These are phyloP conservation scores for Aspergillus luchuensis DNA, from an alignment of 2,329 filamentous ascomycete species.

Conservation along the genomic window DNA sequence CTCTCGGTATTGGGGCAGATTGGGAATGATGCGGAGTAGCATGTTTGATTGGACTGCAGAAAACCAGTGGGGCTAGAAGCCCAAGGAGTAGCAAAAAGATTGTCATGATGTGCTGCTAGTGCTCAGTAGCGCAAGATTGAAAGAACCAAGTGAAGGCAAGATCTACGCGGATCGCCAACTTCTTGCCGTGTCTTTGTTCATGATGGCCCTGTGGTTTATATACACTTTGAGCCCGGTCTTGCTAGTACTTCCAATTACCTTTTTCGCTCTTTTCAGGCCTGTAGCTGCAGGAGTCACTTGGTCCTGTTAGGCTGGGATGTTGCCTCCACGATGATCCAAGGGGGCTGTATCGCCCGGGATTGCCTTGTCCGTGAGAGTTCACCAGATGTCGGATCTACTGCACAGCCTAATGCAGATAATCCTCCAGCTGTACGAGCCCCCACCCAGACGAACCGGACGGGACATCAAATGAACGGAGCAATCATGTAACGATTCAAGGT, in stretches of 20 bases:
- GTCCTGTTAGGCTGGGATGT: neutral
- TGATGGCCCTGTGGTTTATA: neutral
- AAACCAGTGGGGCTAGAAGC: neutral
- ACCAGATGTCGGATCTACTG: constrained; percentile 1
- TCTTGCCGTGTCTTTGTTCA: neutral
- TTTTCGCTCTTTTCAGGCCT: neutral
- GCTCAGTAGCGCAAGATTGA: neutral
- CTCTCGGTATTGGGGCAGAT: neutral
- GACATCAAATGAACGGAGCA: neutral
- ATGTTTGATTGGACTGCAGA: constrained; percentile 1
- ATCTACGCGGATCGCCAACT: neutral
- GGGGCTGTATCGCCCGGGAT: neutral
- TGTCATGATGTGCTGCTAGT: neutral
- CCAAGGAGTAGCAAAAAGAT: neutral
- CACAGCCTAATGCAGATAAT: constrained; percentile 5
- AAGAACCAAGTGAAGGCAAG: neutral
- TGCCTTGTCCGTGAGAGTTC: neutral
- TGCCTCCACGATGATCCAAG: neutral
- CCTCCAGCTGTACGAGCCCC: constrained; percentile 3
- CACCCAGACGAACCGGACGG: neutral
- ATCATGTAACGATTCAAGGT: neutral
- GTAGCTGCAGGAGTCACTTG: neutral
- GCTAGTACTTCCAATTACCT: neutral
- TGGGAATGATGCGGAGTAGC: neutral
- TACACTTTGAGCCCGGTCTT: neutral